These are phyloP conservation scores for Pseudognaphalium luteoalbum DNA, from an alignment of 129 eudicot species.

Conservation along the genomic window DNA sequence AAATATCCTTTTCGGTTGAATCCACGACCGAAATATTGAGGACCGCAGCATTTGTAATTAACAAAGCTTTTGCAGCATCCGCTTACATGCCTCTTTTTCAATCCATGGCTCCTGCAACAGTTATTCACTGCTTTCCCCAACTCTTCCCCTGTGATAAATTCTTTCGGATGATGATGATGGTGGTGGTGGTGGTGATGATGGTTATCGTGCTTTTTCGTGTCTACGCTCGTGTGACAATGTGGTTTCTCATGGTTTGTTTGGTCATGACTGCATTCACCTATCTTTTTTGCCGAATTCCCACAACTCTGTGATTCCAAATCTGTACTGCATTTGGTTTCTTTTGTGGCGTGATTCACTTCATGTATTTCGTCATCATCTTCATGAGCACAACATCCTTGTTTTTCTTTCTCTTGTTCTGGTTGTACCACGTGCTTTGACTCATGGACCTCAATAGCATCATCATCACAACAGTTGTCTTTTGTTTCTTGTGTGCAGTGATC, in stretches of 20 bases:
- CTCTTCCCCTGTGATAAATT: slow-evolving; percentile 34
- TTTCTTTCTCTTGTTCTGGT: slow-evolving; percentile 21
- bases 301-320: slow-evolving; percentile 29
- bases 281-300: slow-evolving; percentile 15
- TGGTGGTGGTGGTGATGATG: slow-evolving; percentile 17
- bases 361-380: slow-evolving; percentile 27
- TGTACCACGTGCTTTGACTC: slow-evolving; percentile 2
- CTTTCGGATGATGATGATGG: slow-evolving; percentile 26
- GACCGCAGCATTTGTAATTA: slow-evolving; percentile 56
- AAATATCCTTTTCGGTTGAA: slow-evolving; percentile 38
- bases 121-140: slow-evolving; percentile 31
- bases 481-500: slow-evolving; percentile 26
- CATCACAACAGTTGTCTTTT: slow-evolving; percentile 27
- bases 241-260: slow-evolving; percentile 9
- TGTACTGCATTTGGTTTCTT: slow-evolving; percentile 23
- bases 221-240: not conserved
- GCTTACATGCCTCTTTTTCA: slow-evolving; percentile 41
- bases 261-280: slow-evolving; percentile 7
- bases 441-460: slow-evolving; percentile 19
- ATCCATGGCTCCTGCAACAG: slow-evolving; percentile 43
- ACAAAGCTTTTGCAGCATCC: slow-evolving; percentile 52
- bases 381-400: slow-evolving; percentile 29
- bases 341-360: slow-evolving; percentile 18
- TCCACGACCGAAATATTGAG: slow-evolving; percentile 38
- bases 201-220: slow-evolving; percentile 15